phyloP scores from a whole-genome alignment of 768 basidiomycete species.

The Naganishia onofrii region DNA sequence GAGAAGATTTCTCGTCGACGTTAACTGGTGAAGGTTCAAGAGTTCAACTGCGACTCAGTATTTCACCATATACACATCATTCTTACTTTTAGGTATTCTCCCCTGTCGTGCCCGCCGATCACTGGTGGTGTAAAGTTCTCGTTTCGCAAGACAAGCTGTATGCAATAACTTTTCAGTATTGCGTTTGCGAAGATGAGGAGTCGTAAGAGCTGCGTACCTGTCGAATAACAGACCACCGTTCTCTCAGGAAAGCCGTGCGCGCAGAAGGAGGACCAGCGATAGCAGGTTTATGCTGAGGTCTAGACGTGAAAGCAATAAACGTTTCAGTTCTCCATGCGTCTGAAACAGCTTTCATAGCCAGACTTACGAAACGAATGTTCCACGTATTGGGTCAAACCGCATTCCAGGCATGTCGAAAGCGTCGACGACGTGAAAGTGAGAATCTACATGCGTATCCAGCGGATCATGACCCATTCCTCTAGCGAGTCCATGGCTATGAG shows the following conservation, averaged over 20 bases:
- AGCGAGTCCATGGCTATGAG: conserved; percentile 16
- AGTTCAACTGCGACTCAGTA: not conserved
- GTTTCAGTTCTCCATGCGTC: not conserved
- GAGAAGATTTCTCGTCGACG: conserved; percentile 91
- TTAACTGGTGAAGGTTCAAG: conserved; percentile 60
- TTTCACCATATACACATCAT: not conserved
- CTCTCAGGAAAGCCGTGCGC: conserved; percentile 72
- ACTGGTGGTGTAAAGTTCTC: conserved; percentile 98
- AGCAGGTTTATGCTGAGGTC: conserved; percentile 61
- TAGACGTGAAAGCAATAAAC: not conserved
- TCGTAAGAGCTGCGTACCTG: conserved; percentile 57
- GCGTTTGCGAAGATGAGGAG: not conserved
- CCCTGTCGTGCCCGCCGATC: conserved; percentile 79
- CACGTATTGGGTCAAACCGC: conserved; percentile 81
- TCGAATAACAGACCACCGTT: conserved; percentile 83
- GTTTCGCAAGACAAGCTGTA: conserved; percentile 74
- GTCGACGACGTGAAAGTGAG: conserved; percentile 72
- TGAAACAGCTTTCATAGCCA: not conserved
- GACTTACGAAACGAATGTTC: conserved; percentile 80
- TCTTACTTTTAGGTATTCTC: conserved; percentile 79
- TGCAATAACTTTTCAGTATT: not conserved
- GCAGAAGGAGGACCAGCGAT: conserved; percentile 82
- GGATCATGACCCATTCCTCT: conserved; percentile 21
- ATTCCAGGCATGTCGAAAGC: conserved; percentile 95
- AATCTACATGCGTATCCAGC: conserved; percentile 46